phyloP scores from a whole-genome alignment of 1,284 basidiomycete species.

The Sanghuangporus baumii region DNA sequence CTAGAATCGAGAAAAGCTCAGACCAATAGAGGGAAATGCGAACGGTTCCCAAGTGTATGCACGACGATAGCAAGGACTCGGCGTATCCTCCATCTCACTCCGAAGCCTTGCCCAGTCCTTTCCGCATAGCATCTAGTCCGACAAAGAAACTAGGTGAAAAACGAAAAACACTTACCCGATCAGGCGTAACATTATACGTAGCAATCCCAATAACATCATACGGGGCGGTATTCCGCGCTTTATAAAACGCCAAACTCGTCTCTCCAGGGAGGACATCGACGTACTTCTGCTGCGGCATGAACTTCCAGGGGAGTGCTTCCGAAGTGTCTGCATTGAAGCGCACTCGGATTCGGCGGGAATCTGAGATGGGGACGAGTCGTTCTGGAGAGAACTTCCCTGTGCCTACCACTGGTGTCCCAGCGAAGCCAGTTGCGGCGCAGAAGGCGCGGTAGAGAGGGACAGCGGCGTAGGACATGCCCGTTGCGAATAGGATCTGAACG shows the following conservation, averaged over 20 bases:
- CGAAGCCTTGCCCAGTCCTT: background rate
- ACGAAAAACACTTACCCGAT: constrained; percentile 57
- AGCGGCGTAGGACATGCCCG: constrained; percentile 91
- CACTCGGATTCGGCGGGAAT: constrained; percentile 79
- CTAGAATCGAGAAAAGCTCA: background rate
- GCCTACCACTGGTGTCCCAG: constrained; percentile 89
- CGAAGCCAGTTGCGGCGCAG: constrained; percentile 96
- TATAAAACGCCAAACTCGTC: constrained; percentile 96
- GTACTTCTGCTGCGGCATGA: constrained; percentile 86
- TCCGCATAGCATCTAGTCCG: background rate
- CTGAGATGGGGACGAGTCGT: constrained; percentile 71
- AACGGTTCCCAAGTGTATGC: background rate
- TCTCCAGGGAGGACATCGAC: constrained; percentile 94
- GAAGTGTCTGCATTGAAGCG: constrained; percentile 92
- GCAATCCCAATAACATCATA: constrained; percentile 97
- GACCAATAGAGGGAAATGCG: background rate
- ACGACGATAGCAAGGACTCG: background rate
- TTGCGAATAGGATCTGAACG: constrained; percentile 66
- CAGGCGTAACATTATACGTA: constrained; percentile 95
- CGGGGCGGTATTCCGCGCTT: constrained; percentile 80
- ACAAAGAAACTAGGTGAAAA: background rate
- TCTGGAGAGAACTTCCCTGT: constrained; percentile 77
- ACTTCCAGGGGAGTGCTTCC: constrained; percentile 90
- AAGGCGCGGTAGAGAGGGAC: constrained; percentile 97
- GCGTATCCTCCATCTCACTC: background rate